Evolutionary conservation across 2,329 filamentous ascomycete species (phyloP).

Genomic region (Teratosphaeria gauchensis): DNA sequence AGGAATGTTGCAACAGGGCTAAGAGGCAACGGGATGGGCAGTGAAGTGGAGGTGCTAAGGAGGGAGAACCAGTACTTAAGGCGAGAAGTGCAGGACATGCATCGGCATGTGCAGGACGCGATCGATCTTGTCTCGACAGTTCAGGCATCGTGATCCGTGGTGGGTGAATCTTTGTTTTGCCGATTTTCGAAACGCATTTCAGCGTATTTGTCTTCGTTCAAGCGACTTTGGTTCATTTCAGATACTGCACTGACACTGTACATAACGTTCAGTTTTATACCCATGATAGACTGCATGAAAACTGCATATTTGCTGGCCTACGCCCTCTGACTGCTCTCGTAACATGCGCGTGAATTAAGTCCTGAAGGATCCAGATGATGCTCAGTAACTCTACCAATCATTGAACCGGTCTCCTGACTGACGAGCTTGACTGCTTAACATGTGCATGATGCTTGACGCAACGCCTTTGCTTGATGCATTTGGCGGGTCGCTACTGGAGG

Average conservation of each 20-base stretch:
- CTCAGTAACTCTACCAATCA: no score
- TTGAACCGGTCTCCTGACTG: no score
- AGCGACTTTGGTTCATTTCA: background rate
- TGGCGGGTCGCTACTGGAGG: no score
- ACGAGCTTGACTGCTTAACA: no score
- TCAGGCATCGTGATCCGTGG: background rate
- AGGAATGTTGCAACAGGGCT: background rate
- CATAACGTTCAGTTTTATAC: background rate
- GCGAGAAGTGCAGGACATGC: constrained; percentile 43
- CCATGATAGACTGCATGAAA: background rate
- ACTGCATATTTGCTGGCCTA: background rate
- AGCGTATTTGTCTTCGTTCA: background rate
- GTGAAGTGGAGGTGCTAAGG: constrained; percentile 39
- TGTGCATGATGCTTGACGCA: no score
- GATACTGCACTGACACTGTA: background rate
- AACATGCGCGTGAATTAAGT: no score
- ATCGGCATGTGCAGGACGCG: constrained; percentile 47
- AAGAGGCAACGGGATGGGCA: constrained; percentile 14
- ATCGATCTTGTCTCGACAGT: constrained; percentile 39
- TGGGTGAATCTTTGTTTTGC: background rate
- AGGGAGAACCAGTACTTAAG: constrained; percentile 47
- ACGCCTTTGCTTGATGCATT: no score
- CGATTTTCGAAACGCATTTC: background rate
- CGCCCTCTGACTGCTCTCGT: background rate
- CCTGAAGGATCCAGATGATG: no score